phyloP scores from a whole-genome alignment of 345 rosid genomes.

The Leavenworthia alabamica region DNA sequence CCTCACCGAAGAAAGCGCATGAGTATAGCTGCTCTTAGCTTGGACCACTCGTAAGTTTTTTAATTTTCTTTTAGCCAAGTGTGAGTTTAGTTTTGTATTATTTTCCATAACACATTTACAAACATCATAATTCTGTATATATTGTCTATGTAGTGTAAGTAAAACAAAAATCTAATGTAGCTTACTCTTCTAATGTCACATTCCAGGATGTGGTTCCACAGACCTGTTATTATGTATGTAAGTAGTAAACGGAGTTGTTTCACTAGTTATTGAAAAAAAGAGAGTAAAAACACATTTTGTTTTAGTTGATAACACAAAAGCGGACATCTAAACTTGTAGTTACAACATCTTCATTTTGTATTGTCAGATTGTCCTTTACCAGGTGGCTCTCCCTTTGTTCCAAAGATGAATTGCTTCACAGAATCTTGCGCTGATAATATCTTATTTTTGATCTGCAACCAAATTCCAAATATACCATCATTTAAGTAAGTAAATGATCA shows the following conservation, averaged over 20 bases:
- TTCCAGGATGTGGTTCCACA: slow-evolving; percentile 73
- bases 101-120: not conserved
- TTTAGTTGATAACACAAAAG: not conserved
- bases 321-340: not conserved
- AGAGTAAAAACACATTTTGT: not conserved
- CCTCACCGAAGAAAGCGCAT: slow-evolving; percentile 68
- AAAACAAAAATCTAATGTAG: not conserved
- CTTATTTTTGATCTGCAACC: slow-evolving; percentile 55
- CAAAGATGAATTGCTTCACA: slow-evolving; percentile 43
- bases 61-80: not conserved
- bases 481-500: not conserved
- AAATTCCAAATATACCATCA: not conserved
- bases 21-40: slow-evolving; percentile 55
- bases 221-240: too few species aligned
- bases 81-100: not conserved
- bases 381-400: slow-evolving; percentile 35
- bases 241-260: too few species aligned
- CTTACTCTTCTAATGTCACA: too few species aligned
- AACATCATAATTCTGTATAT: not conserved
- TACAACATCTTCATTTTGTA: slow-evolving; percentile 1
- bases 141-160: not conserved
- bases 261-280: too few species aligned
- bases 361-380: slow-evolving; percentile 25
- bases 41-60: slow-evolving; percentile 79
- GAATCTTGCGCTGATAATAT: slow-evolving; percentile 41